Evolutionary conservation across 805 yeast genomes (phyloP).

Genomic region (Helenozyma rhizophorensis): DNA sequence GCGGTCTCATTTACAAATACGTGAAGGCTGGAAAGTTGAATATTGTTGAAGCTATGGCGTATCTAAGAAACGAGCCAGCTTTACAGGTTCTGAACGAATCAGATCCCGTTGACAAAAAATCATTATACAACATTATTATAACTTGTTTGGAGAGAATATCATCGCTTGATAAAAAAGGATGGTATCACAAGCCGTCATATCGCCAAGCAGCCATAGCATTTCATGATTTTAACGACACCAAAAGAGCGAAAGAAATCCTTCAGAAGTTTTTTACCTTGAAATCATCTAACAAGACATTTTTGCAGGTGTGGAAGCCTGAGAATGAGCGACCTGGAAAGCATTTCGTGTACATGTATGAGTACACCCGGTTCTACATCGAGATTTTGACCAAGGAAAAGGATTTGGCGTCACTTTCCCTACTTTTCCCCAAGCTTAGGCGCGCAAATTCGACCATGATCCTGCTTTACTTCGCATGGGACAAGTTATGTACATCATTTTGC

Average conservation of each 20-base stretch:
- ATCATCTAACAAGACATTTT: constrained; percentile 63
- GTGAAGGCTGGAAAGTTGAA: constrained; percentile 34
- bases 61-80: constrained; percentile 35
- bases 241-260: constrained; percentile 62
- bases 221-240: constrained; percentile 49
- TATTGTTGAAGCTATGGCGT: constrained; percentile 33
- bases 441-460: constrained; percentile 73
- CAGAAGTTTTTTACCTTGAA: constrained; percentile 58
- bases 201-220: constrained; percentile 60
- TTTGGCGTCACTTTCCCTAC: constrained; percentile 50
- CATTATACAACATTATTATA: constrained; percentile 40
- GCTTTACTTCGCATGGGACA: constrained; percentile 64
- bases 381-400: constrained; percentile 53
- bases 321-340: constrained; percentile 90
- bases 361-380: constrained; percentile 59
- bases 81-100: constrained; percentile 5
- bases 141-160: constrained; percentile 45
- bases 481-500: constrained; percentile 49
- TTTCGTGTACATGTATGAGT: constrained; percentile 69
- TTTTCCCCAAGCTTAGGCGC: constrained; percentile 73
- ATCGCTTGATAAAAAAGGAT: constrained; percentile 68
- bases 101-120: constrained; percentile 11
- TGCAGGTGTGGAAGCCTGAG: constrained; percentile 92
- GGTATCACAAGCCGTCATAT: constrained; percentile 87
- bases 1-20: constrained; percentile 56